These are phyloP conservation scores for Allium cepa DNA, from an alignment of 106 monocot genomes.

Conservation along the genomic window DNA sequence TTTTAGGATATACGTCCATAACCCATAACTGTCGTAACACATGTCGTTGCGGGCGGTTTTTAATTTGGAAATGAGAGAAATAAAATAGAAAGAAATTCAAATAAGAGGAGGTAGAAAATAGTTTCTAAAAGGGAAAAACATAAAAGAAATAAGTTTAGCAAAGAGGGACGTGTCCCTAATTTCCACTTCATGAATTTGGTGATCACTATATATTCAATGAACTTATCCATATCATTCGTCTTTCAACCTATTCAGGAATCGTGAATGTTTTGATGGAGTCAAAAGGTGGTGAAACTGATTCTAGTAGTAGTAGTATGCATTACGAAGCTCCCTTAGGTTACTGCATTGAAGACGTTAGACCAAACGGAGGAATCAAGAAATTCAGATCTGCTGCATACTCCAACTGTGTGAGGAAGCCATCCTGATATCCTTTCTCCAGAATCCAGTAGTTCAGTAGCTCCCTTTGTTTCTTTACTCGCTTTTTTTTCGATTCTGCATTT, in stretches of 20 bases:
- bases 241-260: slow-evolving; percentile 18
- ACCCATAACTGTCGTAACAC: too few species aligned
- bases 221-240: neutral
- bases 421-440: slow-evolving; percentile 42
- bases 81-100: too few species aligned
- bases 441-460: slow-evolving; percentile 36
- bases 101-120: too few species aligned
- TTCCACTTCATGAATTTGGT: too few species aligned
- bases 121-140: too few species aligned
- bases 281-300: slow-evolving; percentile 76
- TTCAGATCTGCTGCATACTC: slow-evolving; percentile 98
- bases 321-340: slow-evolving; percentile 94
- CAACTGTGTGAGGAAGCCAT: slow-evolving; percentile 90
- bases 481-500: neutral
- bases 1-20: too few species aligned
- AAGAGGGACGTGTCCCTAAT: too few species aligned
- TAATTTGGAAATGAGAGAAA: too few species aligned
- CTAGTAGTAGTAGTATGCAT: slow-evolving; percentile 55
- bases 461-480: neutral
- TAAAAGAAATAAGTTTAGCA: too few species aligned
- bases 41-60: too few species aligned
- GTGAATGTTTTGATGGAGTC: slow-evolving; percentile 95
- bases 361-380: slow-evolving; percentile 86
- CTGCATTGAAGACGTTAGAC: slow-evolving; percentile 92
- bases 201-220: neutral